These are phyloP conservation scores for Scutellaria minor DNA, from an alignment of 257 asterid genomes.

Conservation along the genomic window DNA sequence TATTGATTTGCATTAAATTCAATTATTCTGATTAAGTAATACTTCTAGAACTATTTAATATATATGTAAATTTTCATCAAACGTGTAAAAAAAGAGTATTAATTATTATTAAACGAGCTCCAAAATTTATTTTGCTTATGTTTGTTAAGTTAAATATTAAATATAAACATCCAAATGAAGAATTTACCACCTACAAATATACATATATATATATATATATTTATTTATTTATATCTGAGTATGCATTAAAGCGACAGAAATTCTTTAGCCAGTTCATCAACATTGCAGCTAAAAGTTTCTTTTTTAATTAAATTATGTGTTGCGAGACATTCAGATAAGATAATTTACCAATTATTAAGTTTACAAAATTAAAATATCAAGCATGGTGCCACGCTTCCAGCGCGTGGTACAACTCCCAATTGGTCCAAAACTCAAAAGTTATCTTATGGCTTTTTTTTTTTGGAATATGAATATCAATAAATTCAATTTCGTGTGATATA, in stretches of 20 bases:
- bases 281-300: neutral
- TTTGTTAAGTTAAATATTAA: no score
- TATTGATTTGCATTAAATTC: neutral
- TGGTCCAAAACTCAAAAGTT: neutral
- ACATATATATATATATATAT: no score
- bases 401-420: neutral
- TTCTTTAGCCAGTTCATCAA: slow-evolving; percentile 7
- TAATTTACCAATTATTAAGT: neutral
- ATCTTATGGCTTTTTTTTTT: no score
- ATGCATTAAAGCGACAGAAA: neutral
- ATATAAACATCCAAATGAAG: neutral
- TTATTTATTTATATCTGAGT: no score
- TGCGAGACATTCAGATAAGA: neutral
- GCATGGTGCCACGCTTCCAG: slow-evolving; percentile 2
- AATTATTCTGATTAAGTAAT: neutral
- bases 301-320: neutral
- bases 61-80: no score
- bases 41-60: neutral
- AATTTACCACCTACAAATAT: no score
- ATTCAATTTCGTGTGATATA: no score
- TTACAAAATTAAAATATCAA: neutral
- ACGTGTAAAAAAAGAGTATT: no score
- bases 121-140: no score
- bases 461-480: no score
- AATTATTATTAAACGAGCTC: no score